These are phyloP conservation scores for Cystobasidiaceae sp. DNA, from an alignment of 1,284 basidiomycete genomes.

Conservation along the genomic window DNA sequence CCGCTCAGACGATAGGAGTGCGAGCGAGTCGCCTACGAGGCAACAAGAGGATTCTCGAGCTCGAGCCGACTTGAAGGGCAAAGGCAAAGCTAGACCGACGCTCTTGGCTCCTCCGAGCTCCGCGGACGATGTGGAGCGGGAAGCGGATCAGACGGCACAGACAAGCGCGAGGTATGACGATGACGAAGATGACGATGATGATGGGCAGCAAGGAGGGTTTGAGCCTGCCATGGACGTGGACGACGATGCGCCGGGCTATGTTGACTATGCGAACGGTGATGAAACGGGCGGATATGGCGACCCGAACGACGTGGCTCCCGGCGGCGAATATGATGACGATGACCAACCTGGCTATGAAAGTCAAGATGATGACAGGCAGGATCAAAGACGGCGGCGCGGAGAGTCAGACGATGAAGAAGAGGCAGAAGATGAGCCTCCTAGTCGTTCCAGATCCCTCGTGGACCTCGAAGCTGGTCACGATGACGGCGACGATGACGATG, in stretches of 20 bases:
- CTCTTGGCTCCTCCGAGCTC: conserved; percentile 13
- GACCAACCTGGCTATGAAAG: conserved; percentile 38
- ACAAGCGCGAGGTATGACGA: conserved; percentile 8
- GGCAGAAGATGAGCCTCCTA: conserved; percentile 3
- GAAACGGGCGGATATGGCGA: conserved; percentile 32
- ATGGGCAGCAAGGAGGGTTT: conserved; percentile 40
- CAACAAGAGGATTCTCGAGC: too few relatives aligned
- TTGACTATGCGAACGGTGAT: conserved; percentile 44
- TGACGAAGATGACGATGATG: conserved; percentile 40
- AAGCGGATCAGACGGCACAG: background rate
- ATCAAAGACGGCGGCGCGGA: conserved; percentile 54
- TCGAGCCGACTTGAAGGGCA: too few relatives aligned
- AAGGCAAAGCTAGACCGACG: background rate
- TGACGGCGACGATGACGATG: conserved; percentile 25
- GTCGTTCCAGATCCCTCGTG: background rate
- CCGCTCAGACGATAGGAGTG: too few relatives aligned
- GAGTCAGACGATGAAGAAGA: conserved; percentile 52
- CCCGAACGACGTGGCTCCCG: conserved; percentile 37
- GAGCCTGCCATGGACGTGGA: conserved; percentile 45
- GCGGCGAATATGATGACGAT: conserved; percentile 47
- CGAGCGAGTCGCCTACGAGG: too few relatives aligned
- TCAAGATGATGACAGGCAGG: conserved; percentile 44
- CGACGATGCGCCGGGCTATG: conserved; percentile 41
- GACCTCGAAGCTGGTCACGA: background rate
- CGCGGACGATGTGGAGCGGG: conserved; percentile 5